Conservation (phyloP, 345 rosid species). For the Populus davidiana region DNA sequence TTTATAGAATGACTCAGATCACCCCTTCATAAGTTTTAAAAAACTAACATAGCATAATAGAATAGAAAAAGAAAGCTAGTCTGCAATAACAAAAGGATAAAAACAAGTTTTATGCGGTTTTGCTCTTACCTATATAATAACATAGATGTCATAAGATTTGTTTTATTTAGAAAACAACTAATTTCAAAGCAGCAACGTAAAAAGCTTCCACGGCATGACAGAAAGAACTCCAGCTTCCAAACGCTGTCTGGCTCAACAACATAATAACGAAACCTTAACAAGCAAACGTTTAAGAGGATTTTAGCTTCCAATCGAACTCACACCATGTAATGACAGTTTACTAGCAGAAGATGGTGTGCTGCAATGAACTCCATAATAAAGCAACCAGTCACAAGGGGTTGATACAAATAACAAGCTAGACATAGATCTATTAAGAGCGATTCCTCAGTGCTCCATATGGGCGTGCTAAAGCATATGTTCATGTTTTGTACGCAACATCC, state of each 20-base stretch:
- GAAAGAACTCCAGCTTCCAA: not conserved
- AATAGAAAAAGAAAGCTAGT: too few species aligned
- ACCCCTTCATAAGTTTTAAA: too few species aligned
- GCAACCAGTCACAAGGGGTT: not conserved
- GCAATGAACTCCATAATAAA: not conserved
- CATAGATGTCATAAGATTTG: too few species aligned
- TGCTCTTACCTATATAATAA: too few species aligned
- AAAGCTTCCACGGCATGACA: too few species aligned
- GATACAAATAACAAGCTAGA: not conserved
- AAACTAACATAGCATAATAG: too few species aligned
- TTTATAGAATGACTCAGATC: too few species aligned
- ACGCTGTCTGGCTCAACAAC: not conserved
- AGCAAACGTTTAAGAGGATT: not conserved
- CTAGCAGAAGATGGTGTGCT: too few species aligned
- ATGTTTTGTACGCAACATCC: constrained; percentile 78
- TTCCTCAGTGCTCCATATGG: constrained; percentile 89
- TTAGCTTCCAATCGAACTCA: not conserved
- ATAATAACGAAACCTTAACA: not conserved
- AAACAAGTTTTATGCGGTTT: too few species aligned
- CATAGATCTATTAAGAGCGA: not conserved
- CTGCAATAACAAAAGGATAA: too few species aligned
- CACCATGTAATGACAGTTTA: not conserved
- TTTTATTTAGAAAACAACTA: too few species aligned
- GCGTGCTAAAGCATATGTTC: constrained; percentile 89
- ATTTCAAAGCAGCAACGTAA: too few species aligned